phyloP scores from a whole-genome alignment of 768 basidiomycete genomes.

The Amanita rubescens region DNA sequence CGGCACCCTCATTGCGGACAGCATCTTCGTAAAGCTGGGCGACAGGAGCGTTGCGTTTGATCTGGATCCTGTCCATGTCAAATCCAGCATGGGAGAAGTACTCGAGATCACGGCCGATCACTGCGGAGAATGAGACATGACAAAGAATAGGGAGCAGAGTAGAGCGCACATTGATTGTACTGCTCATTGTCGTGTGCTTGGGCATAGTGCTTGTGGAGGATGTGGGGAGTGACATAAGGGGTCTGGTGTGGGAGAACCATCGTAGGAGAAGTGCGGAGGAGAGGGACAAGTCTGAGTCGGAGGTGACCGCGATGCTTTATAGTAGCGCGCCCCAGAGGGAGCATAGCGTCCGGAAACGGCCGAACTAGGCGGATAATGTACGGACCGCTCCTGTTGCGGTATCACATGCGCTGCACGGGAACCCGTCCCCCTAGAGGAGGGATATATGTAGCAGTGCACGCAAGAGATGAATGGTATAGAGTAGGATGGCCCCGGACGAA shows the following conservation, averaged over 20 bases:
- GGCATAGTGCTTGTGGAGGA: slow-evolving; percentile 82
- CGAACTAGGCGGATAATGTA: not conserved
- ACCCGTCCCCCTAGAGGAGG: not conserved
- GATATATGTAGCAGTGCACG: not conserved
- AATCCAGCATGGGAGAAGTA: slow-evolving; percentile 99
- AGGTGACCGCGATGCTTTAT: slow-evolving; percentile 6
- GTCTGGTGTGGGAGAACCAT: slow-evolving; percentile 71
- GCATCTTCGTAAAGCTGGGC: slow-evolving; percentile 96
- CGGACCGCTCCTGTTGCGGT: not conserved
- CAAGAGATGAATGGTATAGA: not conserved
- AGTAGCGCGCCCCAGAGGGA: slow-evolving; percentile 13
- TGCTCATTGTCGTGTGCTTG: slow-evolving; percentile 63
- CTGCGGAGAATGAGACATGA: slow-evolving; percentile 30
- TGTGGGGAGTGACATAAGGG: slow-evolving; percentile 84
- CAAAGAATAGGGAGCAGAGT: slow-evolving; percentile 4
- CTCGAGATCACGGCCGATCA: slow-evolving; percentile 88
- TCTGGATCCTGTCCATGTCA: slow-evolving; percentile 95
- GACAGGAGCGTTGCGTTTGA: slow-evolving; percentile 89
- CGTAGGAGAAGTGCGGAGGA: slow-evolving; percentile 9
- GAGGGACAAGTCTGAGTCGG: slow-evolving; percentile 11
- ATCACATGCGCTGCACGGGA: not conserved
- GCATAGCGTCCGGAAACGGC: not conserved
- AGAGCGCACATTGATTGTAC: slow-evolving; percentile 46
- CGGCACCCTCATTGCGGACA: slow-evolving; percentile 96
- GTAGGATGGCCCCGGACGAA: slow-evolving; percentile 13